These are phyloP conservation scores for Sarocladiaceae sp. DNA, from an alignment of 2,329 filamentous ascomycete genomes.

Conservation along the genomic window DNA sequence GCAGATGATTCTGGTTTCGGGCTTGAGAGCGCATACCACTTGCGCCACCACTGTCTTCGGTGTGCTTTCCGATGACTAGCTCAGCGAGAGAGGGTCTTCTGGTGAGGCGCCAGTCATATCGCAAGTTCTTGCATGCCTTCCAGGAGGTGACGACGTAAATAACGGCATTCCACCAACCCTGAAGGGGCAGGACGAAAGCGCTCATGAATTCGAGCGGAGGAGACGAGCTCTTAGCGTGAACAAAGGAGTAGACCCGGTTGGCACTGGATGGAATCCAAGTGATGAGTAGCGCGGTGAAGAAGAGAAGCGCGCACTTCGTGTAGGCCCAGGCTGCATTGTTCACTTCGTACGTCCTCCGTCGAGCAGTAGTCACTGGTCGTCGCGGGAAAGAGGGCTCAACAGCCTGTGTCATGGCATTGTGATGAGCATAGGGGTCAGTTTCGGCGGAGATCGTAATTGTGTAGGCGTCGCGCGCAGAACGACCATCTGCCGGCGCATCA, in stretches of 20 bases:
- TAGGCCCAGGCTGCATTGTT: slow-evolving; percentile 66
- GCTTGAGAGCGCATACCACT: background rate
- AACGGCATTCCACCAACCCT: slow-evolving; percentile 80
- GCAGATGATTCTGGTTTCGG: background rate
- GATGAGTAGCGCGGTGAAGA: slow-evolving; percentile 67
- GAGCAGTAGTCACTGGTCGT: slow-evolving; percentile 16
- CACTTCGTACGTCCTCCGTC: slow-evolving; percentile 42
- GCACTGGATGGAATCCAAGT: slow-evolving; percentile 75
- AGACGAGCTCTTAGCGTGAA: slow-evolving; percentile 47
- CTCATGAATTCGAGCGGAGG: slow-evolving; percentile 65
- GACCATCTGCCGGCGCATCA: slow-evolving; percentile 1
- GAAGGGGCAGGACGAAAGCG: slow-evolving; percentile 71
- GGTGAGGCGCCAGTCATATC: slow-evolving; percentile 3
- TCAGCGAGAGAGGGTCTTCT: background rate
- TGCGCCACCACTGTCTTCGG: background rate
- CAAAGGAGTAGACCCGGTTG: slow-evolving; percentile 70
- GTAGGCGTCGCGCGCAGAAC: slow-evolving; percentile 27
- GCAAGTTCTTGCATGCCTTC: slow-evolving; percentile 52
- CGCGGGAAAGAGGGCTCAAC: slow-evolving; percentile 8
- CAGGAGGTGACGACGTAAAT: slow-evolving; percentile 72
- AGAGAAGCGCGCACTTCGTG: slow-evolving; percentile 65
- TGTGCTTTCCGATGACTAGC: slow-evolving; percentile 8
- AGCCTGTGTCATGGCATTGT: background rate
- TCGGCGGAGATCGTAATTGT: slow-evolving; percentile 47
- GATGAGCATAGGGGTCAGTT: background rate